Percentiles rank a stretch among this genome's conserved stretches.
Evolutionary conservation across 2,329 filamentous ascomycete species (phyloP).

Genomic region (Geosmithia morbida): DNA sequence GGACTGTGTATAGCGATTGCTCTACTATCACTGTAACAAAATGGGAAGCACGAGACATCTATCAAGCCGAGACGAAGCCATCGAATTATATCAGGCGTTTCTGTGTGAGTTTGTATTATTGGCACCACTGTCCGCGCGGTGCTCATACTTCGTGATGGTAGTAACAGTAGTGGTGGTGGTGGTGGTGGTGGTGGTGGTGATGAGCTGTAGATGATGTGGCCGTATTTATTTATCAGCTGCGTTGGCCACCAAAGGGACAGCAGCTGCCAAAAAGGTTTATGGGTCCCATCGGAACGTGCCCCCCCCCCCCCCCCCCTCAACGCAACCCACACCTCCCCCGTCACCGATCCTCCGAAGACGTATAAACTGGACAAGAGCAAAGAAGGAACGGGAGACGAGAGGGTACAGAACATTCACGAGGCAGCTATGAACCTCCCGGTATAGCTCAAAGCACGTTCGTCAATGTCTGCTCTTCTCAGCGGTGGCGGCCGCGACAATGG

Average conservation of each 20-base stretch:
- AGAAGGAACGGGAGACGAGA: slow-evolving; percentile 4
- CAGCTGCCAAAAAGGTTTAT: background rate
- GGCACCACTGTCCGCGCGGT: background rate
- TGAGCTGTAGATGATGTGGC: background rate
- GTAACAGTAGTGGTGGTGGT: too few species aligned
- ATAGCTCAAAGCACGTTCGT: slow-evolving; percentile 11
- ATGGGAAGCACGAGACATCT: background rate
- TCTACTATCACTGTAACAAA: background rate
- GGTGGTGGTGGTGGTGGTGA: background rate
- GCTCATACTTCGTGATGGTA: background rate
- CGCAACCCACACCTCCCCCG: background rate
- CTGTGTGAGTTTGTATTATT: background rate
- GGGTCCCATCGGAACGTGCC: background rate
- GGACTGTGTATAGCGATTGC: slow-evolving; percentile 1
- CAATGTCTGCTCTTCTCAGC: slow-evolving; percentile 33
- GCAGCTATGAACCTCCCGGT: slow-evolving; percentile 27
- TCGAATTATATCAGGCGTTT: too few species aligned
- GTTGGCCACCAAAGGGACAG: background rate
- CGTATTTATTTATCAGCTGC: too few species aligned
- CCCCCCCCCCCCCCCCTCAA: background rate
- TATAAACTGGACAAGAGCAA: background rate
- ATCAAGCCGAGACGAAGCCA: too few species aligned
- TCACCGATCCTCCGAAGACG: background rate
- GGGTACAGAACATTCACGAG: slow-evolving; percentile 1
- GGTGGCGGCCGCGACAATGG: slow-evolving; percentile 18